phyloP scores from a whole-genome alignment of 129 eudicot species.

The Flaveria bidentis region DNA sequence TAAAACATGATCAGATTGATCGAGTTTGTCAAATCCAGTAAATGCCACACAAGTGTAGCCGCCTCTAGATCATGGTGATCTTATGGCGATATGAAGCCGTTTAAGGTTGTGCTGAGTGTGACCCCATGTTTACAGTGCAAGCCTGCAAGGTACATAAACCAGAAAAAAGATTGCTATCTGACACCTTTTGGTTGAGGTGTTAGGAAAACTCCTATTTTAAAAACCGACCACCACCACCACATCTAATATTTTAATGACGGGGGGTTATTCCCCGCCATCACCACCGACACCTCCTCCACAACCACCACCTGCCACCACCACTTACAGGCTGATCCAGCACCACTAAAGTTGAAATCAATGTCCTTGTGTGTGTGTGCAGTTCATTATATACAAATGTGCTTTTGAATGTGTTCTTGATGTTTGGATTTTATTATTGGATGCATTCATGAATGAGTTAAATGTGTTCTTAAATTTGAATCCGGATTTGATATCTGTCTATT shows the following conservation, averaged over 20 bases:
- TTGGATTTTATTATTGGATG: background rate
- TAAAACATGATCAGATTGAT: background rate
- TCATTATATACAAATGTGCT: background rate
- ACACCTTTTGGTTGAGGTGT: background rate
- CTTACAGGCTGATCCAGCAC: background rate
- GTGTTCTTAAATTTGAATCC: background rate
- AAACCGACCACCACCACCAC: background rate
- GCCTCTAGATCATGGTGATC: background rate
- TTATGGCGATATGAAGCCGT: constrained; percentile 1
- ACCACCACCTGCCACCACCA: constrained; percentile 1
- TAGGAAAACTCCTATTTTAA: background rate
- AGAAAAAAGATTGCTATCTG: background rate
- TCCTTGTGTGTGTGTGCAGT: background rate
- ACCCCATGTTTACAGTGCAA: background rate
- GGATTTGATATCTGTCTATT: background rate
- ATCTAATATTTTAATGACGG: background rate
- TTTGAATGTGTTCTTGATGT: constrained; percentile 9
- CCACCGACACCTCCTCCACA: background rate
- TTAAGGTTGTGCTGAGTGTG: background rate
- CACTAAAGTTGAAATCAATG: background rate
- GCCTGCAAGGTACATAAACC: background rate
- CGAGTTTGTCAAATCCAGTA: background rate
- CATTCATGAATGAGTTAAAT: background rate
- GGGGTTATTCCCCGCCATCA: background rate
- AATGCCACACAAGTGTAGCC: constrained; percentile 6